A percentile compares a stretch with the other conserved stretches of the same genome.
Conservation (phyloP, 352 stramenopile genomes). For the Phytopythium litorale region DNA sequence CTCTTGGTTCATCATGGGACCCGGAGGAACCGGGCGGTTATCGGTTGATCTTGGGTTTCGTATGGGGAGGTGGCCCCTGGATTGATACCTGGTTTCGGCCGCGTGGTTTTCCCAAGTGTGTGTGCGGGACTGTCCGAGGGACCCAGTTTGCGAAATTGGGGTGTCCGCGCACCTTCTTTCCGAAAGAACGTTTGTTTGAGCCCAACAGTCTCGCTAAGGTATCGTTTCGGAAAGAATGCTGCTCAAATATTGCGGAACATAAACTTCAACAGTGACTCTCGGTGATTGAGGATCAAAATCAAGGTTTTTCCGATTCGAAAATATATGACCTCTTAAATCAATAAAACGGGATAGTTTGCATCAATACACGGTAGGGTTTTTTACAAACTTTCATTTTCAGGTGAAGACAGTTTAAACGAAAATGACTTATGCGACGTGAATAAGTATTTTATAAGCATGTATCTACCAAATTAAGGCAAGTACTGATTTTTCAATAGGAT, state of each 20-base stretch:
- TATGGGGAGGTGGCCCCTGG: slow-evolving; percentile 1
- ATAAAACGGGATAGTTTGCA: no score
- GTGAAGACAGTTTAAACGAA: no score
- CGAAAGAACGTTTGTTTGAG: not conserved
- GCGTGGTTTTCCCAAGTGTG: not conserved
- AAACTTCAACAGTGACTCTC: not conserved
- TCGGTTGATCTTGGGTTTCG: slow-evolving; percentile 2
- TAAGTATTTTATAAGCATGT: no score
- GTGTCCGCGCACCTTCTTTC: not conserved
- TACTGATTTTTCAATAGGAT: no score
- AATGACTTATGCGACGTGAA: no score
- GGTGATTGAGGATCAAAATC: no score
- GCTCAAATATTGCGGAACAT: no score
- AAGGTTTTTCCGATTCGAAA: no score
- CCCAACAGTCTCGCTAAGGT: not conserved
- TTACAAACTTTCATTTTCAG: no score
- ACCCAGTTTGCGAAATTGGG: not conserved
- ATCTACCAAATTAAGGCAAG: no score
- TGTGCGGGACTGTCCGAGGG: not conserved
- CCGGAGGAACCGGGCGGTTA: not conserved
- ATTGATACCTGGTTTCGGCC: slow-evolving; percentile 1
- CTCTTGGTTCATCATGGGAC: not conserved
- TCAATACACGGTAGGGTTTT: no score
- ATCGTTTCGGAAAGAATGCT: not conserved
- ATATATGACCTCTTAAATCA: no score